Base-by-base conservation (phyloP, 78 protist genomes). In the Dictyostelium intermedium region DNA sequence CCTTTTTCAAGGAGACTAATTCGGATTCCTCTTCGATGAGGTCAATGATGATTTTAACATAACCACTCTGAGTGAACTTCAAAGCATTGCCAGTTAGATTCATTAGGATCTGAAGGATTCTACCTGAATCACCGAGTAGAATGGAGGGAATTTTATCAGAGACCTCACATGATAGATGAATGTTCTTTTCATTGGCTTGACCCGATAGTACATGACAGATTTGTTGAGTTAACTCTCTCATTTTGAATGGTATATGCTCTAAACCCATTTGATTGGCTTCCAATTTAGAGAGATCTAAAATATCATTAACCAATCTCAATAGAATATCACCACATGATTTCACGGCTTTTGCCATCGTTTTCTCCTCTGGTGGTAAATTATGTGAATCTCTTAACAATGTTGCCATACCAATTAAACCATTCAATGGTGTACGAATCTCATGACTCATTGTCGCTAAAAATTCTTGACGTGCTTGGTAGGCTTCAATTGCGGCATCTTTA, bases 11-110 rank as follows among this genome's bases (percentile, higher is more conserved):
- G 0, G 87, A 66, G 0, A 89, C 84, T 23, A 79, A 66, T 50
- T 80, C 94, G 14, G 45, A 13, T 32, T 89, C 94, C n/a, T 89
- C 94, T 47, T 89, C 94, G 8, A 89, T 89, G 4, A 89, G 50
- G 23, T 81, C 87, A n/a, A 96, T 63, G 0, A 91, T 60, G 18
- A 96, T 87, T 32, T 72, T 69, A 16, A 76, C 97, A 32, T 34
- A 73, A 8, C 96, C 96, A 30, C 73, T 81, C 25, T 86, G 87
- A 47, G 96, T 96, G 86, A 89, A 89, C 63, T 96, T 96, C 18
- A 92, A 34, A 2, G 97, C 97, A 81, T 96, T 96, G 1, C 96
- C 96, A 13, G 93, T 81, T 30, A 96, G 72, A 74, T 96, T 96
- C 91, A 82, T 91, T 16, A 96, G 27, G 1, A 96, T 82, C 72